phyloP scores from a whole-genome alignment of 139 green algal genomes.

The Auxenochlorella pyrenoidosa region DNA sequence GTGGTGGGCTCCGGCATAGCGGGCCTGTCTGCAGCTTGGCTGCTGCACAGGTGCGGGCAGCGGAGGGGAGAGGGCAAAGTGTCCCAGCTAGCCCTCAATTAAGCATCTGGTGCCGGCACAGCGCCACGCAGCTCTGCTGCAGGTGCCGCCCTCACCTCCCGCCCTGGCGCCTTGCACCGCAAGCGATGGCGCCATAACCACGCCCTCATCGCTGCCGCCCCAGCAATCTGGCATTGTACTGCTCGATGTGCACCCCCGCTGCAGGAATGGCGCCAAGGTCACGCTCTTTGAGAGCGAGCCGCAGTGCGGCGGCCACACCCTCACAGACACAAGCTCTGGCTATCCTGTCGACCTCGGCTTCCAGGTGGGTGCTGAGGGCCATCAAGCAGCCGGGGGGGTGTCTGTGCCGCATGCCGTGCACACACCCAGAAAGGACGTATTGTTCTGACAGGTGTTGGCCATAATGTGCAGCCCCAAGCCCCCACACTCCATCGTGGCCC shows the following conservation, averaged over 20 bases:
- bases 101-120: not conserved
- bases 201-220: not conserved
- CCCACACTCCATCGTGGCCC: no score
- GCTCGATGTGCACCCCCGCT: not conserved
- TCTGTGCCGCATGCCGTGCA: no score
- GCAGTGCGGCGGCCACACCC: conserved; percentile 88
- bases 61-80: not conserved
- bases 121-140: not conserved
- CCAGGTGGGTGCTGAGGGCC: conserved; percentile 67
- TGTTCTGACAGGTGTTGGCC: no score
- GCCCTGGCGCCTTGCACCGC: not conserved
- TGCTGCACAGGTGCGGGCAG: conserved; percentile 77
- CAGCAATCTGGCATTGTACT: not conserved
- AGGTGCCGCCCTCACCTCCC: not conserved
- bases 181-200: not conserved
- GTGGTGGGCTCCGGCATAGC: conserved; percentile 89
- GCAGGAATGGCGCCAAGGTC: conserved; percentile 78
- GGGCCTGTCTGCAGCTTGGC: conserved; percentile 83
- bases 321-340: conserved; percentile 75
- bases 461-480: no score
- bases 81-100: no score
- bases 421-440: not conserved
- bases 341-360: conserved; percentile 93
- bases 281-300: conserved; percentile 89
- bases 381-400: no score